Percentiles rank a stretch among this genome's conserved stretches.
These are phyloP conservation scores for Trichophyton rubrum DNA, from an alignment of 2,329 filamentous ascomycete species.

Conservation along the genomic window DNA sequence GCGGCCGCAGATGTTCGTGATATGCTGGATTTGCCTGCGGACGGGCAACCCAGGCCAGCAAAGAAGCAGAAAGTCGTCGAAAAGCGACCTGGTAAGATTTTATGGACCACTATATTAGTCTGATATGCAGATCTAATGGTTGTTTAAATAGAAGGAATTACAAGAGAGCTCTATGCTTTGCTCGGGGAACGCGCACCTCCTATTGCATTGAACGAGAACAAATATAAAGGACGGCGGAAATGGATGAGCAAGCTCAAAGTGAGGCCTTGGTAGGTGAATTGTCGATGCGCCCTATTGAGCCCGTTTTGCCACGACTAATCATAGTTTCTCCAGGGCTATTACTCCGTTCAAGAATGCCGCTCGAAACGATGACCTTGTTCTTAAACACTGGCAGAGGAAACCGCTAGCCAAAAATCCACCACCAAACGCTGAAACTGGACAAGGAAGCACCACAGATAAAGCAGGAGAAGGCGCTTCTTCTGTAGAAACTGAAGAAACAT, in stretches of 20 bases:
- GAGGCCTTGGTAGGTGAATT: slow-evolving; percentile 29
- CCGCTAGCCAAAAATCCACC: slow-evolving; percentile 33
- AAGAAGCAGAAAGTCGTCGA: slow-evolving; percentile 64
- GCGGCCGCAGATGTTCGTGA: slow-evolving; percentile 73
- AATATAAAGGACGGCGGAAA: slow-evolving; percentile 40
- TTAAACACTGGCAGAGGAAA: slow-evolving; percentile 72
- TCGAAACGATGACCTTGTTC: slow-evolving; percentile 55
- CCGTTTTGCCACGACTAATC: slow-evolving; percentile 16
- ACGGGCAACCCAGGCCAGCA: slow-evolving; percentile 42
- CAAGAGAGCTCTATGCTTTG: slow-evolving; percentile 39
- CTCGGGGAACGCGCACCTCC: slow-evolving; percentile 41
- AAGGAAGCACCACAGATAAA: slow-evolving; percentile 18
- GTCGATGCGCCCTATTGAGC: not conserved
- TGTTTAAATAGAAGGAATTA: slow-evolving; percentile 34
- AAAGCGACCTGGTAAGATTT: slow-evolving; percentile 41
- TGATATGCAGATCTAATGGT: slow-evolving; percentile 2
- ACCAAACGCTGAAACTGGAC: slow-evolving; percentile 28
- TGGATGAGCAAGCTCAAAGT: slow-evolving; percentile 34
- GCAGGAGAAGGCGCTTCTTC: slow-evolving; percentile 17
- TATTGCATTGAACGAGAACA: slow-evolving; percentile 40
- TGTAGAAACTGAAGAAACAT: slow-evolving; percentile 32
- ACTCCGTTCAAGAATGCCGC: slow-evolving; percentile 65
- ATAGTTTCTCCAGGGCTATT: slow-evolving; percentile 47
- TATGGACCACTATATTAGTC: not conserved
- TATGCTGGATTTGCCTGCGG: slow-evolving; percentile 64